A percentile compares a stretch with the other conserved stretches of the same genome.
phyloP scores from a whole-genome alignment of 345 rosid species.

The Pugionium dolabratum region DNA sequence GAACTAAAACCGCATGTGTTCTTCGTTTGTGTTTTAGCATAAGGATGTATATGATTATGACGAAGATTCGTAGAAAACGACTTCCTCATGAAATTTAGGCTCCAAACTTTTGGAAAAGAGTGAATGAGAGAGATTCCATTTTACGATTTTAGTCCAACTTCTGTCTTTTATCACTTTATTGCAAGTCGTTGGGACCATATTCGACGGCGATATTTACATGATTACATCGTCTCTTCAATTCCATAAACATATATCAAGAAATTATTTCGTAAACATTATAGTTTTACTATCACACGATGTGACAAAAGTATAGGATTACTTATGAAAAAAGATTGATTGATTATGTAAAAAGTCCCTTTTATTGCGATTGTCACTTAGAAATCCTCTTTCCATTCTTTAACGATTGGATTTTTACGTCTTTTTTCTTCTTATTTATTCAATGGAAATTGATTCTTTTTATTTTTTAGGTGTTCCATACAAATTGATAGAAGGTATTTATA shows the following conservation, averaged over 20 bases:
- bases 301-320: too few species aligned
- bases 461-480: too few species aligned
- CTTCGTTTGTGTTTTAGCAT: conserved; percentile 2
- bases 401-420: too few species aligned
- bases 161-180: neutral
- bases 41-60: neutral
- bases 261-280: too few species aligned
- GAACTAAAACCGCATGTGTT: neutral
- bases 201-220: neutral
- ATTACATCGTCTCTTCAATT: neutral
- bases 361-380: neutral
- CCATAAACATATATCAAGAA: too few species aligned
- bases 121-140: conserved; percentile 11
- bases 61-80: neutral
- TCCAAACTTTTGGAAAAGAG: conserved; percentile 9
- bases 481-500: too few species aligned
- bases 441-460: too few species aligned
- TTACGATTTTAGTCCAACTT: neutral
- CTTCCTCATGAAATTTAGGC: neutral
- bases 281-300: too few species aligned
- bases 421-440: too few species aligned
- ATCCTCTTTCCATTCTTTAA: too few species aligned
- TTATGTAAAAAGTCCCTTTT: neutral
- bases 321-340: neutral
- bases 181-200: neutral